A percentile compares a stretch with the other conserved stretches of the same genome.
Conservation (phyloP, 306 rosid genomes). For the Argentina anserina region DNA sequence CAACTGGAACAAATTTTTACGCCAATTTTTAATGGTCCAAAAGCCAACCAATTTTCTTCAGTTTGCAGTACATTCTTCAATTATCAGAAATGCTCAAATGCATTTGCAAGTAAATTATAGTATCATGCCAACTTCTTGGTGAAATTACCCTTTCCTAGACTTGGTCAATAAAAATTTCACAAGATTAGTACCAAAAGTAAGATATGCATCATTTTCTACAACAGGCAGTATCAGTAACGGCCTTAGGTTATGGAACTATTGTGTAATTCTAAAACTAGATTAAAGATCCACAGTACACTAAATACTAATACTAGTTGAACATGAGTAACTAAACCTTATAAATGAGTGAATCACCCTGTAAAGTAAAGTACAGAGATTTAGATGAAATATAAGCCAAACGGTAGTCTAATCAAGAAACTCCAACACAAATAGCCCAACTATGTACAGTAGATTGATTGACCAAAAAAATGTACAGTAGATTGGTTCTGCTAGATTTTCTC, state of each 20-base stretch:
- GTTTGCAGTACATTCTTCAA: background rate
- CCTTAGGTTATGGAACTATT: too few species aligned
- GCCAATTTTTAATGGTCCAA: too few species aligned
- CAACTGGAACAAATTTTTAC: too few species aligned
- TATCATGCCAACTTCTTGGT: background rate
- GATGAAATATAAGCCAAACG: background rate
- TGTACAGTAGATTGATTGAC: too few species aligned
- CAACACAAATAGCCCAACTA: background rate
- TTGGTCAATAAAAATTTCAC: background rate
- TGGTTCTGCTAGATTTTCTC: background rate
- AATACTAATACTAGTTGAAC: background rate
- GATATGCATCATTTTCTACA: background rate
- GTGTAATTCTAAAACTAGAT: too few species aligned
- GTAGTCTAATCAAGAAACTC: background rate
- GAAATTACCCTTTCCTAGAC: background rate
- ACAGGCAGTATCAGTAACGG: background rate
- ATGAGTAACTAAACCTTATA: background rate
- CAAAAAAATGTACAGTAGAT: too few species aligned
- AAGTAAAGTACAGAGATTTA: background rate
- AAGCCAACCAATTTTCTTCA: background rate
- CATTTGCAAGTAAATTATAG: background rate
- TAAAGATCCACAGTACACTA: background rate
- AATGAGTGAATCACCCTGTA: background rate
- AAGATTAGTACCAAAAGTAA: too few species aligned
- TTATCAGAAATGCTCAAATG: background rate